Evolutionary conservation across 2,329 filamentous ascomycete species (phyloP).

Genomic region (Fusarium clavum): DNA sequence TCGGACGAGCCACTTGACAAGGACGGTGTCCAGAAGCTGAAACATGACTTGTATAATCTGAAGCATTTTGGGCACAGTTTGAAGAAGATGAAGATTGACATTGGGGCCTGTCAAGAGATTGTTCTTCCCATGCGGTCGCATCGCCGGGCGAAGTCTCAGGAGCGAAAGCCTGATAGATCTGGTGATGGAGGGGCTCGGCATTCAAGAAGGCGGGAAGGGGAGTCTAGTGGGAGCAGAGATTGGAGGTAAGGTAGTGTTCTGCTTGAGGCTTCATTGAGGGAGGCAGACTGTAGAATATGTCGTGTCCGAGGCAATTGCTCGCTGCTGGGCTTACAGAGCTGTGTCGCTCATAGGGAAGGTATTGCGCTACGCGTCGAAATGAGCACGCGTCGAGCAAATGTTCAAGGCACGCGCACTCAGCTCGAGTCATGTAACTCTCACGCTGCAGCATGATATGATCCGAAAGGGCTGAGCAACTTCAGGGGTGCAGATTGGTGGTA

Average conservation of each 20-base stretch:
- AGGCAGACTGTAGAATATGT: not conserved
- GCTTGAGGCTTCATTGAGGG: not conserved
- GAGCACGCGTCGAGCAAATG: not conserved
- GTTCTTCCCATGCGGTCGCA: not conserved
- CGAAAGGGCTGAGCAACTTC: not conserved
- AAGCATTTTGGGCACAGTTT: conserved; percentile 24
- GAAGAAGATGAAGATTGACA: conserved; percentile 7
- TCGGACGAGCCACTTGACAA: conserved; percentile 11
- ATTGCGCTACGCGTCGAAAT: not conserved
- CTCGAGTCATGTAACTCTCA: not conserved
- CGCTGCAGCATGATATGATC: not conserved
- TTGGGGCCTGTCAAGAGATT: not conserved
- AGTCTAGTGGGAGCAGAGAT: not conserved
- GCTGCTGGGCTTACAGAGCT: not conserved
- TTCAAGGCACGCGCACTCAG: not conserved
- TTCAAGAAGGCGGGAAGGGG: not conserved
- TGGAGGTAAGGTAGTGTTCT: not conserved
- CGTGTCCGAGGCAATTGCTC: not conserved
- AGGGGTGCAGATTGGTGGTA: not conserved
- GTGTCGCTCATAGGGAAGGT: not conserved
- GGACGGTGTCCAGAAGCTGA: conserved; percentile 1
- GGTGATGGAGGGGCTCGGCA: not conserved
- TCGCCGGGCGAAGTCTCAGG: not conserved
- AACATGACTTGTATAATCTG: conserved; percentile 15
- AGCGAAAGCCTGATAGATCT: not conserved